phyloP scores from a whole-genome alignment of 179 eudicot genomes.

The Carnegiea gigantea region DNA sequence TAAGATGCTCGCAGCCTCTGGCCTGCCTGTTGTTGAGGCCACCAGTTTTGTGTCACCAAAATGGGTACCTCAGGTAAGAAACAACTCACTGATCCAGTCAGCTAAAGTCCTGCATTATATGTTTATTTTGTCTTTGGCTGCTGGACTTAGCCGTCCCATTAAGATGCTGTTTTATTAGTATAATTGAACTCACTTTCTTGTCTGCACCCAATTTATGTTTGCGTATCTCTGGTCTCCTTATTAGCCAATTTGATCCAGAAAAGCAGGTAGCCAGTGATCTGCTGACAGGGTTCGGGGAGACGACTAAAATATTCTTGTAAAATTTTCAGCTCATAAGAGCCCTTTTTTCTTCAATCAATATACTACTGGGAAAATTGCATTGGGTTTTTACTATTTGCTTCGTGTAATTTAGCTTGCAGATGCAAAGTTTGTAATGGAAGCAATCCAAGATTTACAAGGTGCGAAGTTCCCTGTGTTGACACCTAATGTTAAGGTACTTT shows the following conservation, averaged over 20 bases:
- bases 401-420: conserved; percentile 69
- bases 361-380: not conserved
- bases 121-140: not conserved
- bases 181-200: not conserved
- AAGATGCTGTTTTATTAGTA: not conserved
- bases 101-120: not conserved
- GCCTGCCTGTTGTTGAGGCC: conserved; percentile 85
- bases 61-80: conserved; percentile 91
- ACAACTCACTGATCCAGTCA: not conserved
- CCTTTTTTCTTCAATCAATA: not conserved
- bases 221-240: not conserved
- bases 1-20: conserved; percentile 75
- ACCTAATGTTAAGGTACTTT: conserved; percentile 80
- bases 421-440: conserved; percentile 81
- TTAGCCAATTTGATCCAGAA: conserved; percentile 2
- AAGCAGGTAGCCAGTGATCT: too few relatives aligned
- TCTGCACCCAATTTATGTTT: not conserved
- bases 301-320: not conserved
- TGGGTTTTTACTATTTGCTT: not conserved
- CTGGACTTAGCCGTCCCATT: not conserved
- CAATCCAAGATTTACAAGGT: conserved; percentile 46
- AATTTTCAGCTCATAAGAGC: not conserved
- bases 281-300: not conserved
- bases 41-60: conserved; percentile 93
- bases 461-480: conserved; percentile 76